A percentile compares a stretch with the other conserved stretches of the same genome.
These are phyloP conservation scores for Daldinia loculata DNA, from an alignment of 495 filamentous ascomycete genomes.

Conservation along the genomic window DNA sequence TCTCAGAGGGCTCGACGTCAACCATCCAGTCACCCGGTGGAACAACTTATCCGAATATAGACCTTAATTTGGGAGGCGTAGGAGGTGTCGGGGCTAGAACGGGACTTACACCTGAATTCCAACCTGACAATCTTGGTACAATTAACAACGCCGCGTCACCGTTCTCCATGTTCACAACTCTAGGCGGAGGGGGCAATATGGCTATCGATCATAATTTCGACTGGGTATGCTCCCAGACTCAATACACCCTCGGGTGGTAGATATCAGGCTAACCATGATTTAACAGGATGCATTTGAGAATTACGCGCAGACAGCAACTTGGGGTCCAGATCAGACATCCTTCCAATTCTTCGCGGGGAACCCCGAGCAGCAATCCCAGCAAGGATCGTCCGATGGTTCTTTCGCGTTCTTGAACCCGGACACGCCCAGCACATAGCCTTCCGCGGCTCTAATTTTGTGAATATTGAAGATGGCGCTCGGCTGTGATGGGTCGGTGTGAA, in stretches of 20 bases:
- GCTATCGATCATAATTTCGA: conserved; percentile 69
- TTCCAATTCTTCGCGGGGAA: conserved; percentile 59
- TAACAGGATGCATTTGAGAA: conserved; percentile 59
- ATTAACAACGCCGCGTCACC: conserved; percentile 64
- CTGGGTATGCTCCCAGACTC: conserved; percentile 68
- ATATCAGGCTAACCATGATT: conserved; percentile 14
- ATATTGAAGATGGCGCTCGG: conserved; percentile 18
- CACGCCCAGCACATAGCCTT: conserved; percentile 26
- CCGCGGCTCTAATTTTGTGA: neutral
- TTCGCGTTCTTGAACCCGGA: conserved; percentile 41
- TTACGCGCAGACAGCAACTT: conserved; percentile 58
- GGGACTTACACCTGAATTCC: conserved; percentile 57
- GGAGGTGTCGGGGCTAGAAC: conserved; percentile 42
- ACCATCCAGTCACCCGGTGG: conserved; percentile 51
- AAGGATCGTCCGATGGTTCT: conserved; percentile 42
- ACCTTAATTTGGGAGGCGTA: conserved; percentile 27
- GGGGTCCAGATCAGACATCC: conserved; percentile 53
- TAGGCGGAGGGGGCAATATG: conserved; percentile 52
- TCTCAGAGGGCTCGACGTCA: conserved; percentile 75
- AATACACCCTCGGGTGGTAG: neutral
- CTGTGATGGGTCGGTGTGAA: conserved; percentile 17
- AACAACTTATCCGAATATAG: conserved; percentile 48
- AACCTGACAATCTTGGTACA: conserved; percentile 62
- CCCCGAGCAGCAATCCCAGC: conserved; percentile 48
- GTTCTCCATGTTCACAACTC: conserved; percentile 56